phyloP scores from a whole-genome alignment of 768 basidiomycete genomes.

The Kwoniella heveanensis region DNA sequence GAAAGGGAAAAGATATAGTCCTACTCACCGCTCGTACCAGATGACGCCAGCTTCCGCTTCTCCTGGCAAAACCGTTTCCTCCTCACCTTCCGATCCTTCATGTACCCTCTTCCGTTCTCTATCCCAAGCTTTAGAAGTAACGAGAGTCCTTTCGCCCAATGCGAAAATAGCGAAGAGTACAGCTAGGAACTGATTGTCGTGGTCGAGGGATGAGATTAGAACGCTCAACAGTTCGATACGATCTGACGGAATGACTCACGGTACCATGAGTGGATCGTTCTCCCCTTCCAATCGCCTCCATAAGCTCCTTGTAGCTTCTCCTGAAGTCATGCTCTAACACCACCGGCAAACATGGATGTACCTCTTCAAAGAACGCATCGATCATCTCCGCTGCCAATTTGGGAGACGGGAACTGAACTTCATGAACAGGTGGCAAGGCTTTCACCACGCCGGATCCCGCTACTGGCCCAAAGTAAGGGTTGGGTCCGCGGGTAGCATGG shows the following conservation, averaged over 20 bases:
- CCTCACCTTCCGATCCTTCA: slow-evolving; percentile 75
- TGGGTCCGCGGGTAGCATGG: slow-evolving; percentile 15
- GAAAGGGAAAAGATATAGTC: too few species aligned
- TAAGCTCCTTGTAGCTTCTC: slow-evolving; percentile 68
- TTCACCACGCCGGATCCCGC: slow-evolving; percentile 50
- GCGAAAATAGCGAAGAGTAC: slow-evolving; percentile 87
- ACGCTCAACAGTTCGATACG: too few species aligned
- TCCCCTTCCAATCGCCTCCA: slow-evolving; percentile 60
- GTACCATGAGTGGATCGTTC: slow-evolving; percentile 21
- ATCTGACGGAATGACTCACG: slow-evolving; percentile 17
- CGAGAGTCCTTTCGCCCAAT: slow-evolving; percentile 76
- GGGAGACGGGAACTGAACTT: slow-evolving; percentile 41
- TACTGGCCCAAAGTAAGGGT: slow-evolving; percentile 49
- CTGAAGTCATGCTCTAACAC: slow-evolving; percentile 84
- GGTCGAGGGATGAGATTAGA: too few species aligned
- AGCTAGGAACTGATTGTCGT: slow-evolving; percentile 71
- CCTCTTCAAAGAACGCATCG: slow-evolving; percentile 79
- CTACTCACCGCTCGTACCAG: slow-evolving; percentile 47
- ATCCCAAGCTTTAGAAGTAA: slow-evolving; percentile 44
- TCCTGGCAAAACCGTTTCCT: slow-evolving; percentile 64
- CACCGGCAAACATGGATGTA: slow-evolving; percentile 86
- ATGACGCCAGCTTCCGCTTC: slow-evolving; percentile 50
- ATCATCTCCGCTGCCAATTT: slow-evolving; percentile 59
- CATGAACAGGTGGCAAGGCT: slow-evolving; percentile 44
- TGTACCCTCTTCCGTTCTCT: slow-evolving; percentile 57